A percentile compares a stretch with the other conserved stretches of the same genome.
phyloP scores from a whole-genome alignment of 805 yeast genomes.

The Cyberlindnera nakhonratchasimensis region DNA sequence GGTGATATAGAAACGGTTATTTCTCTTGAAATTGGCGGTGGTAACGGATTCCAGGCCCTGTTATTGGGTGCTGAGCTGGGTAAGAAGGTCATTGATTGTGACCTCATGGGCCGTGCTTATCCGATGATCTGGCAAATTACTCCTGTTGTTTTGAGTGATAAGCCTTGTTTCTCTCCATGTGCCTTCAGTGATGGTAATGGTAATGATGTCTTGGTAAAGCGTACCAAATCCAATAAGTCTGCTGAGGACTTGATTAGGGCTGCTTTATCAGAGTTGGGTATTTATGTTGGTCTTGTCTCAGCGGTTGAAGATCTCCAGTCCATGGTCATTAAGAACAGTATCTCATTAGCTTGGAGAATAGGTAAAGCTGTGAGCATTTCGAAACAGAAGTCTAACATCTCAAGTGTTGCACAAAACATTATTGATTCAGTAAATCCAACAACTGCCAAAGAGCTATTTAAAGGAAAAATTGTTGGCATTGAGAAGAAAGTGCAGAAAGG shows the following conservation, averaged over 20 bases:
- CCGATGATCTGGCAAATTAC: constrained; percentile 43
- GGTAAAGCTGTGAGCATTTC: constrained; percentile 43
- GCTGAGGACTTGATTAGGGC: constrained; percentile 40
- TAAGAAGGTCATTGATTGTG: constrained; percentile 35
- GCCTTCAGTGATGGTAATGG: constrained; percentile 43
- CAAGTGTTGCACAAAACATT: constrained; percentile 33
- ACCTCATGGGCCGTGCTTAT: constrained; percentile 47
- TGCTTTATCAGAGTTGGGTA: constrained; percentile 41
- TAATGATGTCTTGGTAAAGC: constrained; percentile 33
- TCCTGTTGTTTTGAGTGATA: constrained; percentile 31
- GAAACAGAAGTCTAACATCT: constrained; percentile 35
- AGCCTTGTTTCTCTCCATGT: constrained; percentile 26
- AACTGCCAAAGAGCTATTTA: constrained; percentile 30
- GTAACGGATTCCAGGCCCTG: constrained; percentile 37
- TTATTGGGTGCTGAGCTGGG: constrained; percentile 29
- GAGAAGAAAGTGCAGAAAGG: constrained; percentile 41
- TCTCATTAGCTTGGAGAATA: constrained; percentile 45
- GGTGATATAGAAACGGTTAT: constrained; percentile 33
- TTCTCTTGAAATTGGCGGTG: constrained; percentile 43
- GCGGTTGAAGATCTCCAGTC: constrained; percentile 31
- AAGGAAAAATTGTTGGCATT: constrained; percentile 43
- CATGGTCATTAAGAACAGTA: constrained; percentile 33
- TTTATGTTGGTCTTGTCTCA: constrained; percentile 36
- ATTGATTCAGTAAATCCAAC: constrained; percentile 37
- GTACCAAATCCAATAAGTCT: constrained; percentile 31